Base-by-base conservation (phyloP, 768 basidiomycete species). In the Pisolithus albus region DNA sequence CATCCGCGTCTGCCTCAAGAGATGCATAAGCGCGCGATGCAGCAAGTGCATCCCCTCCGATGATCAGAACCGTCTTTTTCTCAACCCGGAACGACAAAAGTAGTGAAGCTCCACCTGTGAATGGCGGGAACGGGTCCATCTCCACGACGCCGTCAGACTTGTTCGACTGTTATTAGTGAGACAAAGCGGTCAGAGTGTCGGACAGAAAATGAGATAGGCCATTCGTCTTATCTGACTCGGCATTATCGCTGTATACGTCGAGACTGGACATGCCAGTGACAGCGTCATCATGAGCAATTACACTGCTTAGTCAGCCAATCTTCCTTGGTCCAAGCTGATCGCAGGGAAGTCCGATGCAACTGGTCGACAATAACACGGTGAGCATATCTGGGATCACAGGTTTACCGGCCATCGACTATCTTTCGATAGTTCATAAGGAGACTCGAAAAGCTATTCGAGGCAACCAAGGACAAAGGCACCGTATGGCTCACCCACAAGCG, bases 401-500 rank as follows among this genome's bases (percentile, higher is more conserved):
- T n/a, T 1, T 21, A 40, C 19, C 23, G 5, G 28, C 5, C 21
- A 28, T 41, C 19, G 30, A 49, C 16, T 16, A 46, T 46, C 5
- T 0, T 5, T 16, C 19, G 9, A 1, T 58, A 94, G 92, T 94
- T 95, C 70, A 72, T 93, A 55, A 75, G 77, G 61, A 80, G 77
- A 59, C 68, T 90, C 54, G 66, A 78, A 44, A 70, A 72, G 55
- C 76, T 92, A 55, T 92, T 93, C 64, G 80, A 84, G 61, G 73
- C 79, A 3, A 77, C 82, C 23, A 83, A 83, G 63, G 21, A 23
- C 21, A 23, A 23, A 23, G 84, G 86, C 49, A 83, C 90, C 36
- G 76, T 95, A 75, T 96, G 93, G 92, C 76, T 97, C 53, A 94
- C 92, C 3, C 92, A 95, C 73, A 95, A 95, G 77, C 81, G 93